Base-by-base conservation (phyloP, 75 land plant species). In the Ceratopteris richardii region DNA sequence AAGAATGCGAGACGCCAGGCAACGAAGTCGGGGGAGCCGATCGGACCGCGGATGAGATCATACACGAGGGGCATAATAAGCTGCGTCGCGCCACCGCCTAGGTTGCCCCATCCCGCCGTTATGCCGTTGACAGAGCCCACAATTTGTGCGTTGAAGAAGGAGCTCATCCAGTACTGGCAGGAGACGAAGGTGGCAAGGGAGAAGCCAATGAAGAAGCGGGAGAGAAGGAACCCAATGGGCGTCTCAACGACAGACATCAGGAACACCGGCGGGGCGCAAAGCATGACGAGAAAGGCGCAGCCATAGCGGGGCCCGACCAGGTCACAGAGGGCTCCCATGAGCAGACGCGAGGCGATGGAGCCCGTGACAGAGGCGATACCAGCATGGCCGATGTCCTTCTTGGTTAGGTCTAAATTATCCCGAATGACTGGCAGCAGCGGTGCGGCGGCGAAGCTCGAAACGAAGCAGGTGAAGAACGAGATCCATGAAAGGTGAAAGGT, bases 1-100 rank as follows among this genome's bases (percentile, higher is more conserved):
- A 76, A 83, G 74, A 86, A 86, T 20, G 88, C 81, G n/a, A 86
- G 70, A 27, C 87, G 54, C 87, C 87, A 84, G 10, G 83, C 85
- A 0, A 73, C 69, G 60, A 78, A 84, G 11, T 63, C 70, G 3
- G 79, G 68, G 21, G 80, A 58, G 19, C 77, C 80, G 9, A 60
- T 37, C 18, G 31, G 10, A 12, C 54, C 30, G 9, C 54, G 50
- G 5, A 88, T 88, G 0, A 88, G 7, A 0, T 80, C 66, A 56
- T 74, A 88, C 7, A 82, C 46, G 2, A 88, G 50, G 0, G 94
- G 94, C 94, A 88, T 88, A 29, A 88, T 48, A 11, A 88, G 76
- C 63, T 88, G 94, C 19, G 90, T 85, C 0, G 82, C 92, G n/a
- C 94, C 95, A 0, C 95, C 95, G 7, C 95, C 95, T 73, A 89